These are phyloP conservation scores for Coniochaeta sp. DNA, from an alignment of 2,329 filamentous ascomycete species.

Conservation along the genomic window DNA sequence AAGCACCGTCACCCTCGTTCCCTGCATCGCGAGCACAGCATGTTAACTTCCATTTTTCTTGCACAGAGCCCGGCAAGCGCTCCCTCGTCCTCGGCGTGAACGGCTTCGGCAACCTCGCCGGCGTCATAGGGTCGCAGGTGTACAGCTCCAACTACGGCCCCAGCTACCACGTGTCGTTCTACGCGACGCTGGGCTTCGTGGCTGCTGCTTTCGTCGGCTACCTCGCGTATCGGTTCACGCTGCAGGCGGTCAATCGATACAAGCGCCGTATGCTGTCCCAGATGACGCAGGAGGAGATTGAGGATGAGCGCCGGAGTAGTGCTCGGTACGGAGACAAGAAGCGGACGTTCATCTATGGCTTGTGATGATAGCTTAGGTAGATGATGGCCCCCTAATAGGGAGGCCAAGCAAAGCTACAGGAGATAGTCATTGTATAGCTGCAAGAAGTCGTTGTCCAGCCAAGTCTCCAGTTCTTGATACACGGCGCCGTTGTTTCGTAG, in stretches of 20 bases:
- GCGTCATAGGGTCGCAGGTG: constrained; percentile 21
- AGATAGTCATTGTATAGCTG: no score
- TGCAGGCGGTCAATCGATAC: constrained; percentile 18
- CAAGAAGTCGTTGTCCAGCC: no score
- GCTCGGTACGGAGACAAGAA: constrained; percentile 20
- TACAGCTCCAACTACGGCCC: constrained; percentile 23
- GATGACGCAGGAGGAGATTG: constrained; percentile 15
- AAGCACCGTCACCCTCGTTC: not conserved
- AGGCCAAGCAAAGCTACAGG: no score
- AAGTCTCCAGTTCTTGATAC: no score
- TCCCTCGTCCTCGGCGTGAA: constrained; percentile 25
- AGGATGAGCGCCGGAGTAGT: constrained; percentile 12
- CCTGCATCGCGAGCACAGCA: no score
- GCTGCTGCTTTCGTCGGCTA: constrained; percentile 22
- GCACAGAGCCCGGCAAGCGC: constrained; percentile 23
- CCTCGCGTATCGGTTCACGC: constrained; percentile 19
- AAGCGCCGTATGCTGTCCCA: constrained; percentile 7
- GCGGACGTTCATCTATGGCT: constrained; percentile 21
- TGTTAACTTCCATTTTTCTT: not conserved
- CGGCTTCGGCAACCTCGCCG: constrained; percentile 26
- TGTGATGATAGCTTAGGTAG: no score
- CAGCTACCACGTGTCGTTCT: constrained; percentile 22
- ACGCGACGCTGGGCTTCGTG: constrained; percentile 22
- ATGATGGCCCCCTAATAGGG: no score
- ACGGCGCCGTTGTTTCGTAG: no score